Conservation (phyloP, 352 stramenopile species). For the Peronosclerospora sorghi region DNA sequence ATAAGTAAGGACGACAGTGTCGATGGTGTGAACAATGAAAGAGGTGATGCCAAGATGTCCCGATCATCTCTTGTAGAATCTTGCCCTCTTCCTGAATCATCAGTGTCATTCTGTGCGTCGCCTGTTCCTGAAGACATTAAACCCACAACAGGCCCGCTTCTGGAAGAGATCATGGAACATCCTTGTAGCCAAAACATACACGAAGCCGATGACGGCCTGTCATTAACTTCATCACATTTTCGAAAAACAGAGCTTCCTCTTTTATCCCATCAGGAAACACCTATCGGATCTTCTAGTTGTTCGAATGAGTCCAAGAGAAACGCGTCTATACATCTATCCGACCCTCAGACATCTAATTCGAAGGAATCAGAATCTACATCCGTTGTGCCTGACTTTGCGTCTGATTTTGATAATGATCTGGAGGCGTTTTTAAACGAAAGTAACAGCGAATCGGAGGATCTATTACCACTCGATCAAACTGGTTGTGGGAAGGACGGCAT, state of each 20-base stretch:
- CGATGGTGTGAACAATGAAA: neutral
- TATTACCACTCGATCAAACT: neutral
- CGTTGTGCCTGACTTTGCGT: constrained; percentile 5
- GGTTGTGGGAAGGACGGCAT: neutral
- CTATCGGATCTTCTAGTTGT: constrained; percentile 4
- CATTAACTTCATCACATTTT: constrained; percentile 15
- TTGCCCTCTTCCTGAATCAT: constrained; percentile 5
- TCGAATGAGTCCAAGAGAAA: neutral
- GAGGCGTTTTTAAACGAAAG: constrained; percentile 59
- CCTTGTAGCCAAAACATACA: constrained; percentile 10
- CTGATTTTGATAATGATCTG: constrained; percentile 26
- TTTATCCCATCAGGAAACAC: too few species aligned
- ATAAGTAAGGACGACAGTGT: constrained; percentile 23
- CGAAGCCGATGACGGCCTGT: constrained; percentile 4
- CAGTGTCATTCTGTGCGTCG: neutral
- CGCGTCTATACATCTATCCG: constrained; percentile 5
- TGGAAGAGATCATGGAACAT: constrained; percentile 2
- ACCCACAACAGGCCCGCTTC: neutral
- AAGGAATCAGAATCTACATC: neutral
- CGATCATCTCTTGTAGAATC: constrained; percentile 8
- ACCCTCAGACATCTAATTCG: constrained; percentile 3
- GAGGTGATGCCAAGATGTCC: neutral
- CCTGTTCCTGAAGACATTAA: neutral
- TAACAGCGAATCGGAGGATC: constrained; percentile 38
- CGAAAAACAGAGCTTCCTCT: too few species aligned